Conservation (phyloP, 192 early-diverging fungal species). For the Chytriomyces sp. region DNA sequence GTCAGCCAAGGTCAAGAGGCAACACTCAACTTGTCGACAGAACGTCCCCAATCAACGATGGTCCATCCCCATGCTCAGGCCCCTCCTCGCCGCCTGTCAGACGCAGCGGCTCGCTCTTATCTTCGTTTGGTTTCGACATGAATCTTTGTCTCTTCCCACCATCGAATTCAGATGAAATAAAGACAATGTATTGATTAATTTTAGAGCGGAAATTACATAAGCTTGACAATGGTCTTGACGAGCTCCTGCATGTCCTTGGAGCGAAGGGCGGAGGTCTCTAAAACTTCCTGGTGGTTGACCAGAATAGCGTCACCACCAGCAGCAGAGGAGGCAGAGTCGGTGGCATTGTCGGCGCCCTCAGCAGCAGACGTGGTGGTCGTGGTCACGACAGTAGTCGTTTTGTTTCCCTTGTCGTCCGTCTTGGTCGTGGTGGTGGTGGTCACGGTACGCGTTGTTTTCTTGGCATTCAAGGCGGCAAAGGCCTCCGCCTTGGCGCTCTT, state of each 20-base stretch:
- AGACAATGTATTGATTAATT: no score
- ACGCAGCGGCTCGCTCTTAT: slow-evolving; percentile 1
- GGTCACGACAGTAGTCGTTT: not conserved
- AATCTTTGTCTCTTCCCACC: no score
- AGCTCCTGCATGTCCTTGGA: slow-evolving; percentile 61
- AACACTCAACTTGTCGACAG: slow-evolving; percentile 20
- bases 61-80: not conserved
- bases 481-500: slow-evolving; percentile 22
- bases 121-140: not conserved
- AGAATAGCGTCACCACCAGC: slow-evolving; percentile 13
- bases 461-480: not conserved
- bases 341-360: slow-evolving; percentile 16
- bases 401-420: slow-evolving; percentile 1
- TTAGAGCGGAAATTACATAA: slow-evolving; percentile 23
- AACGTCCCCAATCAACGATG: not conserved
- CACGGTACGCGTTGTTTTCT: not conserved
- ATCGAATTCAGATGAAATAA: not conserved
- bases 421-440: not conserved
- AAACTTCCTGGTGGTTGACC: slow-evolving; percentile 72
- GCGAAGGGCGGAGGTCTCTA: slow-evolving; percentile 58
- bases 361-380: not conserved
- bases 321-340: slow-evolving; percentile 32
- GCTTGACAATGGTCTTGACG: slow-evolving; percentile 51
- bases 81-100: slow-evolving; percentile 3
- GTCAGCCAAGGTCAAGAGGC: no score